Conservation (phyloP, 2,329 filamentous ascomycete species). For the Macroventuria anomochaeta region DNA sequence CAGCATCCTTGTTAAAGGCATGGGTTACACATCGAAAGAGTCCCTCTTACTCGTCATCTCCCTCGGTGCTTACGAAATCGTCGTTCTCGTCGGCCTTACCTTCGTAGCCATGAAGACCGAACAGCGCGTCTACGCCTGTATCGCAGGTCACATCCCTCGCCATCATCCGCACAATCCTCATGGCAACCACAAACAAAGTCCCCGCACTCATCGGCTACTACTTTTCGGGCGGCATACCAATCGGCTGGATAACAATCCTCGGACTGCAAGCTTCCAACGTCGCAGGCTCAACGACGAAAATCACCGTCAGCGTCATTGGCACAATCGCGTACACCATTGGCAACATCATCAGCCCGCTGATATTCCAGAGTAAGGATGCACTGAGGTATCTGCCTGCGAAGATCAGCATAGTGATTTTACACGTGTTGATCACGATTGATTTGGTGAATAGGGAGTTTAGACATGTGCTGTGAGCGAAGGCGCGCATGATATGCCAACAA, state of each 20-base stretch:
- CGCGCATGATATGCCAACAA: too few species aligned
- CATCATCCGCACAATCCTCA: slow-evolving; percentile 48
- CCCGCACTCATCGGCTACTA: slow-evolving; percentile 36
- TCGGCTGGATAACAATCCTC: slow-evolving; percentile 51
- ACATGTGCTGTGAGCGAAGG: slow-evolving; percentile 21
- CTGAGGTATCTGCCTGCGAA: slow-evolving; percentile 46
- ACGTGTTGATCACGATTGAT: slow-evolving; percentile 42
- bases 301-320: slow-evolving; percentile 44
- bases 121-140: slow-evolving; percentile 38
- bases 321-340: slow-evolving; percentile 49
- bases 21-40: slow-evolving; percentile 45
- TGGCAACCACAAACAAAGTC: slow-evolving; percentile 49
- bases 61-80: slow-evolving; percentile 49
- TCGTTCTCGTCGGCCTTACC: slow-evolving; percentile 47
- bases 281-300: slow-evolving; percentile 46
- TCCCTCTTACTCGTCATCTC: slow-evolving; percentile 37
- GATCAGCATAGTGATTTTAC: slow-evolving; percentile 51
- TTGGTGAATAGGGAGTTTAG: slow-evolving; percentile 32
- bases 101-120: slow-evolving; percentile 47
- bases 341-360: slow-evolving; percentile 54
- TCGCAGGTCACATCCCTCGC: slow-evolving; percentile 47
- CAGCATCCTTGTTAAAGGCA: slow-evolving; percentile 49
- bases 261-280: slow-evolving; percentile 42
- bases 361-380: slow-evolving; percentile 46
- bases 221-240: slow-evolving; percentile 48